Percentiles rank a stretch among this genome's conserved stretches.
These are phyloP conservation scores for Cinnamomum micranthum DNA, from an alignment of 164 flowering plant species.

Conservation along the genomic window DNA sequence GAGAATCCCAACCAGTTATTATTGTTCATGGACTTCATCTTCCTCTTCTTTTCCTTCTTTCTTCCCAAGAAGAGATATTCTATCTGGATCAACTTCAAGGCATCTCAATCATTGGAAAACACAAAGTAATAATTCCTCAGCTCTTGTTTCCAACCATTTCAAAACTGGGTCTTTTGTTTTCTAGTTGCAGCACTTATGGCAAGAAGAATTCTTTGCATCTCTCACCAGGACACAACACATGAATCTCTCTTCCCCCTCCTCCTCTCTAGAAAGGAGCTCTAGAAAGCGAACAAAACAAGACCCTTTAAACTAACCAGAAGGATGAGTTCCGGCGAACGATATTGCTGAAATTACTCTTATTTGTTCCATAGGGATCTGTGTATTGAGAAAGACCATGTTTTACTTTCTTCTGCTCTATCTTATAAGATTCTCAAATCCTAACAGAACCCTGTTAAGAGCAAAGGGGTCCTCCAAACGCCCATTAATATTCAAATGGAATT, in stretches of 20 bases:
- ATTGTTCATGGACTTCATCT: slow-evolving; percentile 63
- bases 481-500: not conserved
- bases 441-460: slow-evolving; percentile 28
- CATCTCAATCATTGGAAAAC: slow-evolving; percentile 58
- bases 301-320: slow-evolving; percentile 65
- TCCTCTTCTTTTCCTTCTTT: slow-evolving; percentile 10
- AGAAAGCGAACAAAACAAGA: slow-evolving; percentile 34
- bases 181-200: slow-evolving; percentile 31
- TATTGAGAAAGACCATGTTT: slow-evolving; percentile 41
- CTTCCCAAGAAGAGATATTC: slow-evolving; percentile 6
- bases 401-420: slow-evolving; percentile 4
- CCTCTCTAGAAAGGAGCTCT: slow-evolving; percentile 12
- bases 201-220: slow-evolving; percentile 12
- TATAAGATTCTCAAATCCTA: not conserved
- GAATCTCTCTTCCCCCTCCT: slow-evolving; percentile 24
- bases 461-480: slow-evolving; percentile 12
- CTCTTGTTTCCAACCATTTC: slow-evolving; percentile 8
- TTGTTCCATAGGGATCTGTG: slow-evolving; percentile 90
- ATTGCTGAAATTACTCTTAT: slow-evolving; percentile 39
- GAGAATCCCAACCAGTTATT: slow-evolving; percentile 82
- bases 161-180: slow-evolving; percentile 31
- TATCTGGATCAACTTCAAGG: slow-evolving; percentile 20
- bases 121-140: slow-evolving; percentile 42
- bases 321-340: slow-evolving; percentile 53
- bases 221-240: slow-evolving; percentile 8